A percentile compares a stretch with the other conserved stretches of the same genome.
Conservation (phyloP, 2,329 filamentous ascomycete genomes). For the Ophiocordyceps robertsii region DNA sequence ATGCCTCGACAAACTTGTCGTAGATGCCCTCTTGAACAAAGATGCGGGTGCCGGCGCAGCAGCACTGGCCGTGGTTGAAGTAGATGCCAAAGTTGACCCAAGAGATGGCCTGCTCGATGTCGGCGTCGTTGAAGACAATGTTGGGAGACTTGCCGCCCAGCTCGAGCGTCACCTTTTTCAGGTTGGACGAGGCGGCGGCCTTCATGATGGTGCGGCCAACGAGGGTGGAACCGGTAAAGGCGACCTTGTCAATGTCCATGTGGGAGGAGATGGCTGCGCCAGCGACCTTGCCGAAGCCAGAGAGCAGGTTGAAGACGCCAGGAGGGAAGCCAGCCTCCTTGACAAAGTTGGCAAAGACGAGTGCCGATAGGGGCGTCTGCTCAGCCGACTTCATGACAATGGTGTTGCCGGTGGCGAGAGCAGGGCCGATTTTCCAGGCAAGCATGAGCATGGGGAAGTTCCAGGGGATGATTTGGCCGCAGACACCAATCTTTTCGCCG, state of each 20-base stretch:
- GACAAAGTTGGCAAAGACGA: conserved; percentile 49
- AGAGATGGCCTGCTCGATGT: conserved; percentile 63
- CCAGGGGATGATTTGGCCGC: conserved; percentile 82
- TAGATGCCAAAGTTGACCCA: conserved; percentile 65
- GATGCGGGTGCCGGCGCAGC: conserved; percentile 68
- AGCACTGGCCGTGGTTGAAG: conserved; percentile 52
- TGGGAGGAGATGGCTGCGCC: conserved; percentile 64
- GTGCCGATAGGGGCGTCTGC: conserved; percentile 59
- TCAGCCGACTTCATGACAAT: conserved; percentile 64
- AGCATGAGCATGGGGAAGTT: conserved; percentile 77
- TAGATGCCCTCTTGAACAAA: conserved; percentile 81
- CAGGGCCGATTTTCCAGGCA: conserved; percentile 70
- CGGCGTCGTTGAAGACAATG: conserved; percentile 67
- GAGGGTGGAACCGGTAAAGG: conserved; percentile 66
- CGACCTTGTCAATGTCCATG: conserved; percentile 74
- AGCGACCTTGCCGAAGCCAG: conserved; percentile 65
- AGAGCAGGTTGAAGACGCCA: conserved; percentile 65
- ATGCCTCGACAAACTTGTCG: conserved; percentile 70
- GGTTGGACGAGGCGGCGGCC: conserved; percentile 61
- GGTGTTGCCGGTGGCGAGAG: conserved; percentile 59
- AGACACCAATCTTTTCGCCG: conserved; percentile 46
- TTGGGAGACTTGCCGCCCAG: conserved; percentile 71
- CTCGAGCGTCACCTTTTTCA: conserved; percentile 73
- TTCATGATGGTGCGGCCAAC: conserved; percentile 70
- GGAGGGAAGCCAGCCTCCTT: conserved; percentile 69